phyloP scores from a whole-genome alignment of 352 stramenopile species.

The Halophytophthora batemanensis region DNA sequence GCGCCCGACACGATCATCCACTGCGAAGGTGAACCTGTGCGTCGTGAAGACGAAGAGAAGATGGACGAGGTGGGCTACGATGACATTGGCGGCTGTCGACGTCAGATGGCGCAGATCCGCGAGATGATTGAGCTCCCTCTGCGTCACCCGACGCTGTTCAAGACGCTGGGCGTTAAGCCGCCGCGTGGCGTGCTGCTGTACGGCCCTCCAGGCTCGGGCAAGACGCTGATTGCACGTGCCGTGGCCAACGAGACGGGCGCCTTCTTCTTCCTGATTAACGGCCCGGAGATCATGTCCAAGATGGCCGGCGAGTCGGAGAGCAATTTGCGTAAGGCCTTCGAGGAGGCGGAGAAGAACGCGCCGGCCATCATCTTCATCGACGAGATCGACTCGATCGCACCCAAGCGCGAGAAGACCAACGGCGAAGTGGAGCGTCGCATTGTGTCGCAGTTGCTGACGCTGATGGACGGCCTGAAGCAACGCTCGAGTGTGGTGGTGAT shows the following conservation, averaged over 20 bases:
- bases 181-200: constrained; percentile 99
- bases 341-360: constrained; percentile 99
- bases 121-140: constrained; percentile 99
- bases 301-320: constrained; percentile 93
- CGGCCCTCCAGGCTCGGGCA: constrained; percentile 96
- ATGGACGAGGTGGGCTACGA: constrained; percentile 99
- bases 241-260: constrained; percentile 99
- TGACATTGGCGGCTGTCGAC: constrained; percentile 98
- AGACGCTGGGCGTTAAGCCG: constrained; percentile 99
- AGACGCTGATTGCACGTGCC: constrained; percentile 98
- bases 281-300: constrained; percentile 99
- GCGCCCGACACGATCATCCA: constrained; percentile 99
- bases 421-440: constrained; percentile 99
- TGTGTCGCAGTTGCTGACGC: constrained; percentile 97
- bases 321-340: constrained; percentile 96
- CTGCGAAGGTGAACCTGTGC: constrained; percentile 98
- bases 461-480: constrained; percentile 98
- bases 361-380: constrained; percentile 99
- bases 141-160: constrained; percentile 97
- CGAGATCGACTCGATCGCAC: constrained; percentile 98
- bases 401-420: constrained; percentile 99
- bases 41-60: constrained; percentile 98
- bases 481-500: constrained; percentile 97
- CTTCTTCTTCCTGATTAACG: constrained; percentile 99
- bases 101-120: constrained; percentile 99